A percentile compares a stretch with the other conserved stretches of the same genome.
These are phyloP conservation scores for Immersiella caudata DNA, from an alignment of 495 filamentous ascomycete species.

Conservation along the genomic window DNA sequence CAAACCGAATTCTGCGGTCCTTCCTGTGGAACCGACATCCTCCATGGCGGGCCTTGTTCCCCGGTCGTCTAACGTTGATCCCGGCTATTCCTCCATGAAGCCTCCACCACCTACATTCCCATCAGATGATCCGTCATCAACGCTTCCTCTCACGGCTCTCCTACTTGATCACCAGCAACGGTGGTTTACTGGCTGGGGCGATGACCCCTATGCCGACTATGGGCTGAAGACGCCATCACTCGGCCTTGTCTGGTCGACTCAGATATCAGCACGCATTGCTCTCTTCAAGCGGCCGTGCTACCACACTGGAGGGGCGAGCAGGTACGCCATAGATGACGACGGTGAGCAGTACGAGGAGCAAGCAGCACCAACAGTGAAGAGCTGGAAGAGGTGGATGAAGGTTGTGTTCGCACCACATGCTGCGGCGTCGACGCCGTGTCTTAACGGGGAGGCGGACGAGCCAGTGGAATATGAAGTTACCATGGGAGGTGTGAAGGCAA, in stretches of 20 bases:
- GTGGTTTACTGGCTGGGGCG: slow-evolving; percentile 95
- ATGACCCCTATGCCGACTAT: slow-evolving; percentile 46
- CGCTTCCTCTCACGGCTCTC: slow-evolving; percentile 52
- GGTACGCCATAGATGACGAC: slow-evolving; percentile 25
- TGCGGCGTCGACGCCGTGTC: slow-evolving; percentile 45
- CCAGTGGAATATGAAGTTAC: slow-evolving; percentile 61
- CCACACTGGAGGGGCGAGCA: slow-evolving; percentile 1
- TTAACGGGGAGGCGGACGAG: slow-evolving; percentile 41
- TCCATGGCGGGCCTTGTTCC: neutral
- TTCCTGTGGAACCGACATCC: neutral
- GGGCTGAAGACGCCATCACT: slow-evolving; percentile 80
- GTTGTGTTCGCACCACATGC: slow-evolving; percentile 79
- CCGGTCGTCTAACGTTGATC: neutral
- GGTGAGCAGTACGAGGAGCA: slow-evolving; percentile 28
- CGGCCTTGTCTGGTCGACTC: slow-evolving; percentile 87
- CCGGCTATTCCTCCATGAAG: neutral
- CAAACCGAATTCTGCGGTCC: neutral
- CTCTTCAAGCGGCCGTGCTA: slow-evolving; percentile 65
- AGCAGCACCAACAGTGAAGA: slow-evolving; percentile 23
- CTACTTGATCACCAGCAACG: slow-evolving; percentile 85
- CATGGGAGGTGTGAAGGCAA: slow-evolving; percentile 54
- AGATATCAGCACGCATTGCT: slow-evolving; percentile 79
- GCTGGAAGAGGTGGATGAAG: slow-evolving; percentile 70
- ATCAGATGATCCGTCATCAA: neutral
- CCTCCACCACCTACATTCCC: slow-evolving; percentile 29